Conservation (phyloP, 257 asterid genomes). For the Nicotiana obtusifolia region DNA sequence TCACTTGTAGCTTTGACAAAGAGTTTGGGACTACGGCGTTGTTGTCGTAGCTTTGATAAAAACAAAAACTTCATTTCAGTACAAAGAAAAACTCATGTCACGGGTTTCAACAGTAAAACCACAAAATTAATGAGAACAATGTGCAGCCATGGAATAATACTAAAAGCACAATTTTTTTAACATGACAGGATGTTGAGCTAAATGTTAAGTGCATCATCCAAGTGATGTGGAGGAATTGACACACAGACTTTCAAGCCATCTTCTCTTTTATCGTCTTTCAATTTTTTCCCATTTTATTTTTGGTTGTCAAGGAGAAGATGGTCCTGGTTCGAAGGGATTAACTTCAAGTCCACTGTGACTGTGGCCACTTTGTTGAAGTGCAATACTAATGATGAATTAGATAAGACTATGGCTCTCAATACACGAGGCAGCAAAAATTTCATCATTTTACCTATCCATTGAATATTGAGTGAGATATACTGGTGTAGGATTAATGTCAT, state of each 20-base stretch:
- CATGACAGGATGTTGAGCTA: not conserved
- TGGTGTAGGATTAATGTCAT: conserved; percentile 87
- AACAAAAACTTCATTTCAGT: not conserved
- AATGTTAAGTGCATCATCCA: not conserved
- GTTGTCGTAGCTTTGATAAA: not conserved
- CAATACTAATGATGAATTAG: not conserved
- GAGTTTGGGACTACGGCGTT: too few relatives aligned
- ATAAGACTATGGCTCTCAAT: not conserved
- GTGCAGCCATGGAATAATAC: not conserved
- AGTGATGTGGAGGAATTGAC: not conserved
- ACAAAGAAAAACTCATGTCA: not conserved
- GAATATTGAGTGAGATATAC: conserved; percentile 66
- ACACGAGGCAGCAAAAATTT: not conserved
- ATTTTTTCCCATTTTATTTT: not conserved
- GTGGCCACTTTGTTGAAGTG: not conserved
- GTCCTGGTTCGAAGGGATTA: not conserved
- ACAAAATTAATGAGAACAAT: not conserved
- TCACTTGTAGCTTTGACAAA: not conserved
- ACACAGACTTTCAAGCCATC: not conserved
- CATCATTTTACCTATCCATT: conserved; percentile 65
- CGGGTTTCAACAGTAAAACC: not conserved
- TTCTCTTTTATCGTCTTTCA: not conserved
- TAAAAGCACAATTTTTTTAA: not conserved
- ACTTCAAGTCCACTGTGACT: not conserved
- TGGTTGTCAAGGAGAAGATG: not conserved